These are phyloP conservation scores for Pythium phragmitis DNA, from an alignment of 352 stramenopile genomes.

Conservation along the genomic window DNA sequence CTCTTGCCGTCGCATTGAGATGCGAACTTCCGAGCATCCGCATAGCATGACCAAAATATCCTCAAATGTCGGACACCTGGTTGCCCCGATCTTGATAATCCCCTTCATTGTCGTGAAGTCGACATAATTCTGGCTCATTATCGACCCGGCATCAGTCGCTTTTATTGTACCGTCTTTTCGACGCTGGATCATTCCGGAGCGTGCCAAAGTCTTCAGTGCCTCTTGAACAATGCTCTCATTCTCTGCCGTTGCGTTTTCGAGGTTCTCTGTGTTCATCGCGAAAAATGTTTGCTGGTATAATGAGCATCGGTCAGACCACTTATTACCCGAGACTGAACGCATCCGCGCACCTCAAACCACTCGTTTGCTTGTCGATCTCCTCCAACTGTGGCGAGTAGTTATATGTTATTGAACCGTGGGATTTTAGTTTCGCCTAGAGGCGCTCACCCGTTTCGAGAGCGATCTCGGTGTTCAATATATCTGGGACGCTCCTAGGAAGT, in stretches of 20 bases:
- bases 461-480: slow-evolving; percentile 12
- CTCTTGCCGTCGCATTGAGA: slow-evolving; percentile 33
- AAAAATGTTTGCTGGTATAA: slow-evolving; percentile 4
- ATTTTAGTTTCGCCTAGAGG: not conserved
- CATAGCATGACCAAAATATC: slow-evolving; percentile 29
- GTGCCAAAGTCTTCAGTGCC: slow-evolving; percentile 24
- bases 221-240: not conserved
- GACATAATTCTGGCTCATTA: slow-evolving; percentile 77
- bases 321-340: not conserved
- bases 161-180: slow-evolving; percentile 15
- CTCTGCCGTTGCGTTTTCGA: not conserved
- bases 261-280: not conserved
- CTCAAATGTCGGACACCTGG: slow-evolving; percentile 10
- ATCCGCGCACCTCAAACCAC: slow-evolving; percentile 9
- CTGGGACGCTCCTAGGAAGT: not conserved
- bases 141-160: slow-evolving; percentile 32
- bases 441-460: slow-evolving; percentile 5
- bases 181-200: slow-evolving; percentile 30
- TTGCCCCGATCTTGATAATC: slow-evolving; percentile 31
- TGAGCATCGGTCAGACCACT: not conserved
- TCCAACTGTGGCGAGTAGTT: not conserved
- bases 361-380: not conserved
- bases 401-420: not conserved
- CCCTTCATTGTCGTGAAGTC: slow-evolving; percentile 57
- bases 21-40: slow-evolving; percentile 29